Evolutionary conservation across 2,329 filamentous ascomycete genomes (phyloP), one percentile per base, ranked within the genome.

Genomic region (Arthrobotrys iridis): DNA sequence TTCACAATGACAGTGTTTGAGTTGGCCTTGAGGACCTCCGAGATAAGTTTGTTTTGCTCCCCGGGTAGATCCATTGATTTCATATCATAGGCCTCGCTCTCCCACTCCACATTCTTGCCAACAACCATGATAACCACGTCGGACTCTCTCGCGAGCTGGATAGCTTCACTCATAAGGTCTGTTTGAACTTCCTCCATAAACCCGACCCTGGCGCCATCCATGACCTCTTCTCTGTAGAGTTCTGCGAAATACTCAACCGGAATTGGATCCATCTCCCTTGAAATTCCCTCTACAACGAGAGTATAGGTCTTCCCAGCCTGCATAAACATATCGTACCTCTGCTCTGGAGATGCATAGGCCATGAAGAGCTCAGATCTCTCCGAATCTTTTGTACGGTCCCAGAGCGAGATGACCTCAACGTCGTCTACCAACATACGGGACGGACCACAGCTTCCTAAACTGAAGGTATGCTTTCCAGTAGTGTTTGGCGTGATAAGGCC

Each of bases 111-210:
- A 79, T 93, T 93, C 52, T 95, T 85, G 1, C 92, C 92, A 1
- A 89, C 89, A 80, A 91, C 91, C 63, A 95, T 84, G 76, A 95
- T 86, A 52, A 93, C 92, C 80, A 93, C 90, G 67, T 94, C 91
- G 0, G 89, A 89, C 43, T 87, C 85, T 80, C 85, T 86, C 28
- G 92, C 92, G 4, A 91, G 84, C 26, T 86, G 84, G 0, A 90
- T 89, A 0, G 92, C 91, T 74, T 88, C 82, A 0, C 79, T 79
- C 18, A 82, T 68, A 13, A 83, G 79, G 48, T 83, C 82, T 3
- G 79, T 79, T 40, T 84, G 83, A 57, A 82, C 77, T 43, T 81
- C 79, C 50, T 78, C 78, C 77, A 79, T 78, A 74, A 80, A 80
- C n/a, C 79, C 80, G 63, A 79, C 78, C 37, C 79, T 75, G 22